Percentiles rank a stretch among this genome's conserved stretches.
phyloP scores from a whole-genome alignment of 257 asterid genomes.

The Leonotis leonurus region DNA sequence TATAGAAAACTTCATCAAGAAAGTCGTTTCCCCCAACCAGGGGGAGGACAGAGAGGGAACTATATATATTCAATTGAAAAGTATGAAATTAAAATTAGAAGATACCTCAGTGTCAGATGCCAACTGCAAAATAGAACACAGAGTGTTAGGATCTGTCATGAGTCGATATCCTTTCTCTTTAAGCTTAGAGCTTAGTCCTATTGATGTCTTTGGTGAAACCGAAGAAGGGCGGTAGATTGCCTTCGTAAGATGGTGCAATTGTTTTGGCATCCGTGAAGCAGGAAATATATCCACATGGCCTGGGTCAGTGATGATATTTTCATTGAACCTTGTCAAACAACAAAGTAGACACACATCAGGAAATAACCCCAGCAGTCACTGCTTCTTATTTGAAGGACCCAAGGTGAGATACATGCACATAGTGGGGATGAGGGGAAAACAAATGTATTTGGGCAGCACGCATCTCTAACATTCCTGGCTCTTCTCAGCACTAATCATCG shows the following conservation, averaged over 20 bases:
- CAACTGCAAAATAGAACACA: slow-evolving; percentile 72
- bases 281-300: slow-evolving; percentile 97
- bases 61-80: not conserved
- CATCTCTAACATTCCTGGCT: not conserved
- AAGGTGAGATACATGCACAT: too few relatives aligned
- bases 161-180: slow-evolving; percentile 75
- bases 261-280: slow-evolving; percentile 71
- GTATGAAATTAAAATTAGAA: slow-evolving; percentile 6
- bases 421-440: not conserved
- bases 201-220: slow-evolving; percentile 29
- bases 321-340: slow-evolving; percentile 66
- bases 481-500: slow-evolving; percentile 1
- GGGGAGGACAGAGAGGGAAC: not conserved
- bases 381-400: not conserved
- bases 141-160: slow-evolving; percentile 53
- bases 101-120: slow-evolving; percentile 78
- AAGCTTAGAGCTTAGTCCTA: slow-evolving; percentile 18
- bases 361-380: not conserved
- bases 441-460: not conserved
- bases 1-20: slow-evolving; percentile 3
- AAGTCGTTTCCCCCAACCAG: not conserved
- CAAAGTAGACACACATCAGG: slow-evolving; percentile 20
- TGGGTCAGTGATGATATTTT: slow-evolving; percentile 80
- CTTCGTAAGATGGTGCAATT: slow-evolving; percentile 61
- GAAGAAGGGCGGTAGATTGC: slow-evolving; percentile 58